Evolutionary conservation across 2,329 filamentous ascomycete genomes (phyloP).

Genomic region (Macrophomina tecta): DNA sequence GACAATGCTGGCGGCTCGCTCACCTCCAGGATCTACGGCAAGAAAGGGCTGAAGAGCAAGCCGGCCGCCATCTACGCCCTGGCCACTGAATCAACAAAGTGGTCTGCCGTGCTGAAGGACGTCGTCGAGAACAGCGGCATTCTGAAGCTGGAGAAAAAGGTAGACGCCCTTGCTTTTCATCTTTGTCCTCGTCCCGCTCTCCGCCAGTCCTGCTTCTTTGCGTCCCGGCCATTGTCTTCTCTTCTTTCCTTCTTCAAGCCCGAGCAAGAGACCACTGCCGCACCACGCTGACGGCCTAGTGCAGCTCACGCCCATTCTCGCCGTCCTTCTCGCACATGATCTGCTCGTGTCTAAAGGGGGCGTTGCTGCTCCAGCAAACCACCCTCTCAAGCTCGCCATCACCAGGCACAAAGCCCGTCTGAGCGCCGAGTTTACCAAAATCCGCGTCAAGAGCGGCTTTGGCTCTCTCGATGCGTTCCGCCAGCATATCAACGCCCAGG

Average conservation of each 20-base stretch:
- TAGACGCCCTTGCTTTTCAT: constrained; percentile 46
- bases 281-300: not conserved
- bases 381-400: constrained; percentile 77
- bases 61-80: constrained; percentile 87
- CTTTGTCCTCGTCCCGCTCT: constrained; percentile 7
- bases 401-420: constrained; percentile 83
- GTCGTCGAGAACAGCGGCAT: constrained; percentile 84
- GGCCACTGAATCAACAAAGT: constrained; percentile 86
- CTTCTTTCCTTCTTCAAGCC: not conserved
- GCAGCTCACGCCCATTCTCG: constrained; percentile 79
- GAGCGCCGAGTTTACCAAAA: constrained; percentile 80
- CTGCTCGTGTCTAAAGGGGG: constrained; percentile 80
- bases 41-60: constrained; percentile 75
- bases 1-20: constrained; percentile 78
- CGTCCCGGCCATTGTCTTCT: not conserved
- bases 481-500: constrained; percentile 58
- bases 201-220: not conserved
- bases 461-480: constrained; percentile 71
- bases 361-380: constrained; percentile 78
- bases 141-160: constrained; percentile 83
- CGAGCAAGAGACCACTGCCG: no score
- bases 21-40: constrained; percentile 81
- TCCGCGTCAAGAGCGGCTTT: constrained; percentile 74
- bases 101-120: constrained; percentile 84
- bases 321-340: constrained; percentile 85